A percentile compares a stretch with the other conserved stretches of the same genome.
These are phyloP conservation scores for Graphilbum fragrans DNA, from an alignment of 2,329 filamentous ascomycete genomes.

Conservation along the genomic window DNA sequence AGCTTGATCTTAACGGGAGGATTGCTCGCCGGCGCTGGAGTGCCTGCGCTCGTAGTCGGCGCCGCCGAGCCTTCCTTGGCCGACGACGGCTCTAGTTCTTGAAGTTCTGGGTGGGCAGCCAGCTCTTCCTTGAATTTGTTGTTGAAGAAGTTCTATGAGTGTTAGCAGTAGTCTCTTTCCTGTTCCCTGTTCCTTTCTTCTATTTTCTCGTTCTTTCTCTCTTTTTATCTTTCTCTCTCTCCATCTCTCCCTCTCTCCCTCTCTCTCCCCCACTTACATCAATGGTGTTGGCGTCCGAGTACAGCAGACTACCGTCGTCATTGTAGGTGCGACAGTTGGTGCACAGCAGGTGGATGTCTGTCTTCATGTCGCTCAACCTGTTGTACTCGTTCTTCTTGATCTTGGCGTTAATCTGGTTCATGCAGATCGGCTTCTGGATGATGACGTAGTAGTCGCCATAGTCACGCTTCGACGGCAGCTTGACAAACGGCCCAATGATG, in stretches of 20 bases:
- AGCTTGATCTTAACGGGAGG: constrained; percentile 14
- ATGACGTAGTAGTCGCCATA: constrained; percentile 94
- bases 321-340: constrained; percentile 93
- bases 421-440: constrained; percentile 85
- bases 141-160: constrained; percentile 41
- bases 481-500: constrained; percentile 89
- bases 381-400: constrained; percentile 95
- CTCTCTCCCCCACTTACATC: constrained; percentile 66
- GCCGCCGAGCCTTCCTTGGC: constrained; percentile 28
- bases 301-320: constrained; percentile 86
- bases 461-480: constrained; percentile 75
- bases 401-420: constrained; percentile 88
- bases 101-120: constrained; percentile 13
- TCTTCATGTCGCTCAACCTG: constrained; percentile 65
- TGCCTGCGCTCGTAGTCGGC: constrained; percentile 21
- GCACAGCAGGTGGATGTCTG: constrained; percentile 75
- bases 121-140: constrained; percentile 31
- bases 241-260: no score
- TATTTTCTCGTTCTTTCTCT: neutral
- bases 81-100: constrained; percentile 12
- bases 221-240: no score
- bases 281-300: constrained; percentile 84
- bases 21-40: constrained; percentile 8
- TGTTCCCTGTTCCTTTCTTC: neutral
- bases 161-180: constrained; percentile 1